phyloP scores from a whole-genome alignment of 2,329 filamentous ascomycete species.

The Verticillium zaregamsianum region DNA sequence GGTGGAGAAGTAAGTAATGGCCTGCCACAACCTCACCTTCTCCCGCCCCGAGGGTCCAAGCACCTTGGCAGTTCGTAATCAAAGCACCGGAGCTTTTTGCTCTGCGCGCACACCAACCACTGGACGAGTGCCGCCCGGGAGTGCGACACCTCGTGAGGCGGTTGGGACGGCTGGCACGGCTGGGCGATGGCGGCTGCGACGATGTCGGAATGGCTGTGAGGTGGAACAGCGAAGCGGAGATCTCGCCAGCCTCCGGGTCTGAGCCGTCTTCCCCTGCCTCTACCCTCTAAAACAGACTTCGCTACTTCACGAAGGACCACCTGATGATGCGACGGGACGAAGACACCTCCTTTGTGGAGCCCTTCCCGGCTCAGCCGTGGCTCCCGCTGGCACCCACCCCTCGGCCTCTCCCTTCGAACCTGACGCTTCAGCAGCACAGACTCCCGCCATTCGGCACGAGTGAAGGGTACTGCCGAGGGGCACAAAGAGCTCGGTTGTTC shows the following conservation, averaged over 20 bases:
- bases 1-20: not conserved
- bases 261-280: not conserved
- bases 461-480: not conserved
- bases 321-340: not conserved
- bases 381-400: not conserved
- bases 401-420: not conserved
- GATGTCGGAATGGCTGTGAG: not conserved
- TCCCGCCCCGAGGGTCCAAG: not conserved
- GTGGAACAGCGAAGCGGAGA: not conserved
- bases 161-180: not conserved
- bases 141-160: not conserved
- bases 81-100: not conserved
- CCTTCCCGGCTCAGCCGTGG: not conserved
- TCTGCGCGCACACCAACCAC: not conserved
- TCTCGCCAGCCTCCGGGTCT: not conserved
- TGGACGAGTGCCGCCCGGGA: not conserved
- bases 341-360: not conserved
- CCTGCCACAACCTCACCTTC: not conserved
- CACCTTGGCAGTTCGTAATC: not conserved
- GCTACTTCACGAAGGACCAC: not conserved
- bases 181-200: not conserved
- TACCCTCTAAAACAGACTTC: not conserved
- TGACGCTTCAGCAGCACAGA: not conserved
- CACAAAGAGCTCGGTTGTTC: not conserved
- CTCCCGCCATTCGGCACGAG: not conserved